These are phyloP conservation scores for Cynanchum wilfordii DNA, from an alignment of 257 asterid species.

Conservation along the genomic window DNA sequence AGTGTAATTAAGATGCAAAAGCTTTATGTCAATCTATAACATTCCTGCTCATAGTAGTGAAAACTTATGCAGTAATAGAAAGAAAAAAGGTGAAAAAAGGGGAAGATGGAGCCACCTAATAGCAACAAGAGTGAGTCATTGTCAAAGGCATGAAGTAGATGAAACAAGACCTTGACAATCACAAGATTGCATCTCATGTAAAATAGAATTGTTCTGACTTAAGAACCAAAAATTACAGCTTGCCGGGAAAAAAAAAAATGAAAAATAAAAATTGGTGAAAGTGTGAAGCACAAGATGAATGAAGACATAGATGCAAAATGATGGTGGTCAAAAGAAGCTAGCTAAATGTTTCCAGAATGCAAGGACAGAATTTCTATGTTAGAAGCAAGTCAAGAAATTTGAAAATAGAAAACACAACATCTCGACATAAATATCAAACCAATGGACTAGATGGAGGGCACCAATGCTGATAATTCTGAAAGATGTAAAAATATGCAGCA, in stretches of 20 bases:
- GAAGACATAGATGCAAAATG: background rate
- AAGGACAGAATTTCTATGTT: background rate
- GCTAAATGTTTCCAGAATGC: background rate
- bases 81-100: background rate
- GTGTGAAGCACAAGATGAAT: background rate
- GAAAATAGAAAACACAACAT: background rate
- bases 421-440: background rate
- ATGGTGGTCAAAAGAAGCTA: background rate
- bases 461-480: background rate
- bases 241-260: background rate
- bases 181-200: background rate
- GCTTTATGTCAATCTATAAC: background rate
- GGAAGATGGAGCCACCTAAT: too few species aligned
- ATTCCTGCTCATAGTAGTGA: background rate
- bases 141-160: background rate
- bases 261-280: background rate
- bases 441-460: background rate
- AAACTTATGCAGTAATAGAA: background rate
- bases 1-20: background rate
- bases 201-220: background rate
- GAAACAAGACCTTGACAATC: background rate
- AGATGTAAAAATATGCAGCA: background rate
- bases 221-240: slow-evolving; percentile 3
- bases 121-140: background rate
- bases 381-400: background rate